Evolutionary conservation across 2,329 filamentous ascomycete species (phyloP), one percentile per base, ranked within the genome.

Genomic region (Aspergillus sp.): DNA sequence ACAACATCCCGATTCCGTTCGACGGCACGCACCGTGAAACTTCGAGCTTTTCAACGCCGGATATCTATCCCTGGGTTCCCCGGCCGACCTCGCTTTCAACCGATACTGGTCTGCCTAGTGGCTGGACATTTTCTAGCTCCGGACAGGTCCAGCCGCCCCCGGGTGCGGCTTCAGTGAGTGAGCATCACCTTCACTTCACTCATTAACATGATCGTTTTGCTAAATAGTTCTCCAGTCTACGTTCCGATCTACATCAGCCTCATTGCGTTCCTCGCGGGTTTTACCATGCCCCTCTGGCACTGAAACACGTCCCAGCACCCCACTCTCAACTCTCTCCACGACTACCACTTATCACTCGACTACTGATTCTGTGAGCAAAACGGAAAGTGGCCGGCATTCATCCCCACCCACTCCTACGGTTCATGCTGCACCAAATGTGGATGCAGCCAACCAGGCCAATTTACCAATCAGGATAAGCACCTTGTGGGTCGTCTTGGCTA

Each of bases 121-220:
- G 89, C 54, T 96, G 90, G 90, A 82, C 85, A 55, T 89, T 94
- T 73, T 89, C 86, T 47, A 79, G 85, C 56, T 82, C 84, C 61
- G 89, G 90, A 67, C 93, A 92, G 77, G 85, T 94, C 64, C 79
- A 90, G 65, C 88, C 88, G 66, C 82, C 84, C 26, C 26, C 26
- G 60, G 83, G 80, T 73, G 83, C 84, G 75, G 83, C 83, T 65
- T 79, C 80, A 76, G 82, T 84, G 76, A 83, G 82, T 85, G 82
- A 81, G 84, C 70, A 71, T 65, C 63, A 57, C 69, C 68, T 63
- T 51, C 46, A 49, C 51, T 49, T 52, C 47, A 50, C 58, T 51
- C 38, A 47, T 13, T 46, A 22, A 22, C 22, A 33, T 32, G 49
- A 48, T 61, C 44, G 52, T 52, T 33, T 19, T 55, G 52, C 63